A percentile compares a stretch with the other conserved stretches of the same genome.
Conservation (phyloP, 345 rosid genomes). For the Populus pruinosa region DNA sequence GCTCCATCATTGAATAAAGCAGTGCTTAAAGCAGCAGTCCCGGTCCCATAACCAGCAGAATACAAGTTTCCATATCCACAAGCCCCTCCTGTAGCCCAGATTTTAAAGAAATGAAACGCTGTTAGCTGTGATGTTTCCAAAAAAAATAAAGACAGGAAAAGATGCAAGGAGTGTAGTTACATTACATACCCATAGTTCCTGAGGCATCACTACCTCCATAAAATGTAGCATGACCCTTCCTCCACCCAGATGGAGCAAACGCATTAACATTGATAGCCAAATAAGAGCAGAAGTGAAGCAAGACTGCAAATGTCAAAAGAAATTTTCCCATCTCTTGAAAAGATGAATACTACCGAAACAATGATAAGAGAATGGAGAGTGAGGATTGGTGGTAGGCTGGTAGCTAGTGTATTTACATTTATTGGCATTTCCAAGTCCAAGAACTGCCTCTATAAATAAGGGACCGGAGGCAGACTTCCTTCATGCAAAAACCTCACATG, state of each 20-base stretch:
- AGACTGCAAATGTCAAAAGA: conserved; percentile 25
- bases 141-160: not conserved
- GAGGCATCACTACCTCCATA: conserved; percentile 25
- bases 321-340: conserved; percentile 34
- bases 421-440: conserved; percentile 17
- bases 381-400: not conserved
- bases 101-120: not conserved
- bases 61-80: conserved; percentile 34
- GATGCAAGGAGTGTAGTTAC: too few species aligned
- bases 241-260: conserved; percentile 44
- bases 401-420: conserved; percentile 9
- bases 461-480: conserved; percentile 9
- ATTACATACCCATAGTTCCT: conserved; percentile 20
- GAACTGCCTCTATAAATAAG: conserved; percentile 31
- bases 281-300: conserved; percentile 34
- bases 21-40: conserved; percentile 30
- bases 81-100: conserved; percentile 23
- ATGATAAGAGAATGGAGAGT: not conserved
- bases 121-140: not conserved
- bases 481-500: conserved; percentile 35
- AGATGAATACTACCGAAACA: not conserved
- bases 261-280: conserved; percentile 31
- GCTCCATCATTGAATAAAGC: conserved; percentile 32
- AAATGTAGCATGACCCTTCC: conserved; percentile 23
- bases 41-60: conserved; percentile 29